These are phyloP conservation scores for Drosera spatulata DNA, from an alignment of 179 eudicot species.

Conservation along the genomic window DNA sequence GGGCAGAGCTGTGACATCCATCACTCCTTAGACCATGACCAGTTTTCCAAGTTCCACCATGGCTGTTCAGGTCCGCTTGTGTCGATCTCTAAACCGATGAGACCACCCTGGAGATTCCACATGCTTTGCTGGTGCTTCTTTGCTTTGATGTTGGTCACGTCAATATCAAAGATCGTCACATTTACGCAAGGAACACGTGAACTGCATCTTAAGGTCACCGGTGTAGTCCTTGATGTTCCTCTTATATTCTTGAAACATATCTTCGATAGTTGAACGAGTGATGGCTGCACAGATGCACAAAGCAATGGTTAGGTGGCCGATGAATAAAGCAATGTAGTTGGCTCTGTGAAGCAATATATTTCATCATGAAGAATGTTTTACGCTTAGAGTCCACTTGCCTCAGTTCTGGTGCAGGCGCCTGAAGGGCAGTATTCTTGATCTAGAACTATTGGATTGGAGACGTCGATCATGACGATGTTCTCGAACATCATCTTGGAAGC, in stretches of 20 bases:
- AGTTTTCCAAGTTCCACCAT: neutral
- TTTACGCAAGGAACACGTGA: conserved; percentile 12
- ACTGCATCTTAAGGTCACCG: conserved; percentile 19
- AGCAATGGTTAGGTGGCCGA: too few relatives aligned
- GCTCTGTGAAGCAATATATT: neutral
- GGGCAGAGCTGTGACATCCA: neutral
- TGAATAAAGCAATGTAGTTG: too few relatives aligned
- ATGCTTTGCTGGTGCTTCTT: neutral
- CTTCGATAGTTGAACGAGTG: conserved; percentile 16
- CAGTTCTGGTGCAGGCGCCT: neutral
- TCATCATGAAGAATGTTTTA: too few relatives aligned
- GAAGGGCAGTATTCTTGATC: conserved; percentile 7
- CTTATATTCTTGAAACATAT: conserved; percentile 21
- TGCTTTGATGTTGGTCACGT: conserved; percentile 7
- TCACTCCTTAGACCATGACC: neutral
- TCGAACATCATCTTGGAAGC: conserved; percentile 1
- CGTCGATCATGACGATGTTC: conserved; percentile 6
- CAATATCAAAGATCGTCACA: conserved; percentile 17
- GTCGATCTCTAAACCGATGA: neutral
- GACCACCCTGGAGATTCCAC: conserved; percentile 5
- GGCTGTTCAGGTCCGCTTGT: neutral
- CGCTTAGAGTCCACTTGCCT: neutral
- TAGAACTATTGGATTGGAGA: conserved; percentile 8
- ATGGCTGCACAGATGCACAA: conserved; percentile 7
- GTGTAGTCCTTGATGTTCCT: conserved; percentile 14